Percentiles rank a stretch among this genome's conserved stretches.
Conservation (phyloP, 192 early-diverging fungal genomes). For the Rhizophlyctis rosea region DNA sequence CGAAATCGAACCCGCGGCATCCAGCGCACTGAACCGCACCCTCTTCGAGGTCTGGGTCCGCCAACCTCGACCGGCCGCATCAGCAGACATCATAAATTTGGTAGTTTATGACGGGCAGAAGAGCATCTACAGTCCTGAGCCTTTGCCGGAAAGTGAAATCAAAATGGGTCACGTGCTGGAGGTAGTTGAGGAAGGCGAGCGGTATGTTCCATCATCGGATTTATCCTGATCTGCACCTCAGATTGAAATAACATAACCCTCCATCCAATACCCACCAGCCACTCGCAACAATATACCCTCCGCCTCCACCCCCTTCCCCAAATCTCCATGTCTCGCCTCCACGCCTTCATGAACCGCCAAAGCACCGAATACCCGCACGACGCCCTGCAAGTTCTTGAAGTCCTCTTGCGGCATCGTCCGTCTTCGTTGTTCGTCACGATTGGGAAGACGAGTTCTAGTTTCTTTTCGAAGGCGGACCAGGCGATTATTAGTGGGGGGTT, state of each 20-base stretch:
- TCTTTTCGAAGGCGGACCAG: conserved; percentile 73
- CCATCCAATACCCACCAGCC: no score
- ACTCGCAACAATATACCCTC: conserved; percentile 59
- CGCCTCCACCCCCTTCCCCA: conserved; percentile 61
- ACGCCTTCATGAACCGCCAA: conserved; percentile 36
- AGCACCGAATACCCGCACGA: conserved; percentile 44
- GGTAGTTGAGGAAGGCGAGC: conserved; percentile 5
- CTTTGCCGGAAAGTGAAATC: conserved; percentile 5
- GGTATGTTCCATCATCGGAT: background rate
- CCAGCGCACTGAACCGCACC: conserved; percentile 7
- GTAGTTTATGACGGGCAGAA: conserved; percentile 16
- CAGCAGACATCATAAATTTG: background rate
- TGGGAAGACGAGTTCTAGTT: conserved; percentile 78
- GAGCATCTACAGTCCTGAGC: conserved; percentile 9
- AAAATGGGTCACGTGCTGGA: conserved; percentile 9
- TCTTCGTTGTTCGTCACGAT: conserved; percentile 55
- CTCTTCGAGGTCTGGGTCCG: conserved; percentile 18
- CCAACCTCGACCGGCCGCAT: background rate
- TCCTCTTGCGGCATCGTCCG: conserved; percentile 75
- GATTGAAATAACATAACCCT: background rate
- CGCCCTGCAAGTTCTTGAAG: conserved; percentile 60
- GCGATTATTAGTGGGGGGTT: conserved; percentile 61
- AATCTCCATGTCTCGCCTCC: conserved; percentile 55
- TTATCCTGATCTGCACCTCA: background rate
- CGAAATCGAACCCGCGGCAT: conserved; percentile 9